Evolutionary conservation across 106 monocot genomes (phyloP), one percentile per base, ranked within the genome.

Genomic region (Vanilla planifolia): DNA sequence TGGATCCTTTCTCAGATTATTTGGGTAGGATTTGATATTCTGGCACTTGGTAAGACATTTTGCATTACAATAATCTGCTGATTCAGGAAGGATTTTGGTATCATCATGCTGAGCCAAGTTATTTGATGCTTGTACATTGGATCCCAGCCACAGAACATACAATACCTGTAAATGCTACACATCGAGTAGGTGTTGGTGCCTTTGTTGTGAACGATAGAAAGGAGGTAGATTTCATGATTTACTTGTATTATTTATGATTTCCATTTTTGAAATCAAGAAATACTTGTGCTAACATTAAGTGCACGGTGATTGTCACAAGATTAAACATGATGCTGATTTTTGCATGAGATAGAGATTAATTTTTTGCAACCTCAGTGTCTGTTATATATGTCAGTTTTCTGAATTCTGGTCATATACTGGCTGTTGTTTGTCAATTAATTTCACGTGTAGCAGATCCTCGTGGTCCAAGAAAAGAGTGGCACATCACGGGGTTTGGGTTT

Each of bases 11-110:
- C n/a, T n/a, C n/a, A 7, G 14, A 40, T 40, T 37, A 37, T 37
- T 37, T 37, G 37, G 37, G 37, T 9, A 37, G 6, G 9, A 37
- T 37, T 37, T 37, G 4, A 37, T 37, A 9, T 37, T 37, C 9
- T n/a, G n/a, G n/a, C n/a, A n/a, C n/a, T n/a, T n/a, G n/a, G n/a
- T n/a, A 48, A 48, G 23, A 21, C 23, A 20, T n/a, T 21, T 22
- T 48, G 7, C 6, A 21, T 48, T 21, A 48, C 23, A 21, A 21
- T 48, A 48, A 48, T 1, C 8, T 48, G 47, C 40, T 75, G 16
- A 25, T 76, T 41, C 72, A 95, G 94, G 86, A 89, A 59, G 94
- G 94, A 21, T 95, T 95, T 68, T 95, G 94, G 89, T 95, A 83
- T 57, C 94, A 95, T 59, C 94, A 95, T 81, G 94, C 94, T 34